phyloP scores from a whole-genome alignment of 2,329 filamentous ascomycete species.

The Calonectria naviculata region DNA sequence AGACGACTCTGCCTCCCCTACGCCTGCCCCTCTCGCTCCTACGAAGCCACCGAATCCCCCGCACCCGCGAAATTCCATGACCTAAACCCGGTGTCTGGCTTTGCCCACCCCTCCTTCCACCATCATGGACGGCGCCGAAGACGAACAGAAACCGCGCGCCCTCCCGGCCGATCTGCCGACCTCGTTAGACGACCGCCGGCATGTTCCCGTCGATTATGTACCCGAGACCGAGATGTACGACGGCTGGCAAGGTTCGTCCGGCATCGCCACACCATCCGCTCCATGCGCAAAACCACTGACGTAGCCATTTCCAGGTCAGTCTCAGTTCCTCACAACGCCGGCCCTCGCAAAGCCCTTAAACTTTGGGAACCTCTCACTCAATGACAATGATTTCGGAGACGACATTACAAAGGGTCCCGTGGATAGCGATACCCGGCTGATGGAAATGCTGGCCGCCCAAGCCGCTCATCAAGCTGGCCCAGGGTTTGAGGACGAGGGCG shows the following conservation, averaged over 20 bases:
- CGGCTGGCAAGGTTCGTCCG: constrained; percentile 87
- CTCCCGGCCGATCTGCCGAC: constrained; percentile 90
- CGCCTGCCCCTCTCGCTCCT: not conserved
- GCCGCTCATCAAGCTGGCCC: constrained; percentile 82
- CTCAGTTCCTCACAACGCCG: constrained; percentile 91
- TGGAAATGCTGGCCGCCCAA: constrained; percentile 96
- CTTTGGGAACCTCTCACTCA: constrained; percentile 84
- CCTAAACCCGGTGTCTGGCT: constrained; percentile 42
- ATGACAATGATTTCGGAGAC: constrained; percentile 82
- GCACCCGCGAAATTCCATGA: constrained; percentile 44
- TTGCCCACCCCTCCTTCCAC: constrained; percentile 52
- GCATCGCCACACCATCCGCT: constrained; percentile 23
- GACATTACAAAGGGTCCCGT: constrained; percentile 62
- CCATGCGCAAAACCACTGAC: constrained; percentile 41
- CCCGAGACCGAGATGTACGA: constrained; percentile 97
- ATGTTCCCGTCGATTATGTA: constrained; percentile 71
- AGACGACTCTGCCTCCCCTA: not conserved
- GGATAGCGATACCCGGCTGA: constrained; percentile 87
- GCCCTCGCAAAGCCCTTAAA: constrained; percentile 85
- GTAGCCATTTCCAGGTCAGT: constrained; percentile 75
- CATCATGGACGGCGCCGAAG: constrained; percentile 69
- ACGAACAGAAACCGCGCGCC: constrained; percentile 55
- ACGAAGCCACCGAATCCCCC: constrained; percentile 15
- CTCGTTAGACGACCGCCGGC: constrained; percentile 88
- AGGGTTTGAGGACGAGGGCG: constrained; percentile 82